Conservation (phyloP, 306 rosid genomes). For the Prunus dulcis region DNA sequence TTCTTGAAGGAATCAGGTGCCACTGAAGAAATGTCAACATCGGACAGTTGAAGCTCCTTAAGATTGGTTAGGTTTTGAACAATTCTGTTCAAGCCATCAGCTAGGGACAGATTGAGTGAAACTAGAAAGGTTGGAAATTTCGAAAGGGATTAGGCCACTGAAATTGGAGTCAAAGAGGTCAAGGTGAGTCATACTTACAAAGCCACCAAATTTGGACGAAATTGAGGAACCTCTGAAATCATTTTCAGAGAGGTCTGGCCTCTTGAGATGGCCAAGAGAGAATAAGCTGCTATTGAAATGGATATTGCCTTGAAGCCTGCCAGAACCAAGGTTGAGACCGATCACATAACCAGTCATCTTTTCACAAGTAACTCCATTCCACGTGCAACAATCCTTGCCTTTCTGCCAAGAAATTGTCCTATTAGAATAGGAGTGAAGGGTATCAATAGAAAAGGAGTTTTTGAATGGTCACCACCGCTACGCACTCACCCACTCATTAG, state of each 20-base stretch:
- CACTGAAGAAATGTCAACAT: not conserved
- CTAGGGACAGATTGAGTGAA: not conserved
- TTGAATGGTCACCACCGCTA: too few species aligned
- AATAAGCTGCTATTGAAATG: too few species aligned
- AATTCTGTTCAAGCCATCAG: not conserved
- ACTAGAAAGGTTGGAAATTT: not conserved
- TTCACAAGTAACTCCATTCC: slow-evolving; percentile 10
- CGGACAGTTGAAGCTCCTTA: too few species aligned
- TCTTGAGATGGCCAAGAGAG: too few species aligned
- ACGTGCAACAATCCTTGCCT: too few species aligned
- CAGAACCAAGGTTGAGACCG: not conserved
- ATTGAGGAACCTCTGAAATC: slow-evolving; percentile 1
- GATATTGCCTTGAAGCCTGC: too few species aligned
- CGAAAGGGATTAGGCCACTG: too few species aligned
- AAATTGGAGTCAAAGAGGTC: too few species aligned
- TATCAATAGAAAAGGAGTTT: too few species aligned
- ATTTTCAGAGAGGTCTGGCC: not conserved
- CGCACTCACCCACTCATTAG: too few species aligned
- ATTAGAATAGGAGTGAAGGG: too few species aligned
- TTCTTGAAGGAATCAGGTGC: not conserved
- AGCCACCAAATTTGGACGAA: slow-evolving; percentile 1
- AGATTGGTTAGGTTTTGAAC: too few species aligned
- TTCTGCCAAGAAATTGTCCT: not conserved
- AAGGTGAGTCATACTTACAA: not conserved
- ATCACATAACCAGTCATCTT: not conserved